A percentile compares a stretch with the other conserved stretches of the same genome.
These are phyloP conservation scores for Coemansia pectinata DNA, from an alignment of 192 early-diverging fungal species.

Conservation along the genomic window DNA sequence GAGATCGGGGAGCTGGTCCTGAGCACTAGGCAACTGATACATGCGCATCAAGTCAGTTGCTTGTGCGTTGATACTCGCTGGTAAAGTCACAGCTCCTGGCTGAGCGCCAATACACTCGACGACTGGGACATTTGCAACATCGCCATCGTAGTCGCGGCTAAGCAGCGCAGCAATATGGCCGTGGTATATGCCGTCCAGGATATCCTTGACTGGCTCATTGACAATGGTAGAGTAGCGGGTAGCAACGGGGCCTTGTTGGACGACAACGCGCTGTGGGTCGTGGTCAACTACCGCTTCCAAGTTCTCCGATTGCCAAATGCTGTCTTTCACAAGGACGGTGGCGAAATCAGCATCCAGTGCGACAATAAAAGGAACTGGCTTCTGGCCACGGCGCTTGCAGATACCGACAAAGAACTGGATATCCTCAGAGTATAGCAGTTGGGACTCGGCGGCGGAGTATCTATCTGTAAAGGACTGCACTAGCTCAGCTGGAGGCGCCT, in stretches of 20 bases:
- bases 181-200: slow-evolving; percentile 80
- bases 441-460: slow-evolving; percentile 14
- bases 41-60: neutral
- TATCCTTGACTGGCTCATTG: slow-evolving; percentile 85
- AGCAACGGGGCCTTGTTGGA: slow-evolving; percentile 88
- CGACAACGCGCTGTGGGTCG: slow-evolving; percentile 79
- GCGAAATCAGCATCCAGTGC: slow-evolving; percentile 89
- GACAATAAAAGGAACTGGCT: slow-evolving; percentile 90
- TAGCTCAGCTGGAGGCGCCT: neutral
- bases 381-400: slow-evolving; percentile 60
- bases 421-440: slow-evolving; percentile 46
- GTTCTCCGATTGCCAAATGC: slow-evolving; percentile 87
- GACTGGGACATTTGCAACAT: slow-evolving; percentile 63
- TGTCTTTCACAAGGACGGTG: slow-evolving; percentile 90
- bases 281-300: slow-evolving; percentile 78
- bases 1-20: slow-evolving; percentile 12
- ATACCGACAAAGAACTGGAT: slow-evolving; percentile 46
- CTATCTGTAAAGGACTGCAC: slow-evolving; percentile 32
- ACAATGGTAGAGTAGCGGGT: slow-evolving; percentile 69
- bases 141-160: slow-evolving; percentile 66
- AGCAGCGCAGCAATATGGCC: slow-evolving; percentile 77
- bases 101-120: slow-evolving; percentile 68
- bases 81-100: neutral
- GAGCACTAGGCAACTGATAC: neutral
- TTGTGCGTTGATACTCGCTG: neutral